A percentile compares a stretch with the other conserved stretches of the same genome.
Evolutionary conservation across 108 stramenopile species (phyloP).

Genomic region (Skeletonema tropicum): DNA sequence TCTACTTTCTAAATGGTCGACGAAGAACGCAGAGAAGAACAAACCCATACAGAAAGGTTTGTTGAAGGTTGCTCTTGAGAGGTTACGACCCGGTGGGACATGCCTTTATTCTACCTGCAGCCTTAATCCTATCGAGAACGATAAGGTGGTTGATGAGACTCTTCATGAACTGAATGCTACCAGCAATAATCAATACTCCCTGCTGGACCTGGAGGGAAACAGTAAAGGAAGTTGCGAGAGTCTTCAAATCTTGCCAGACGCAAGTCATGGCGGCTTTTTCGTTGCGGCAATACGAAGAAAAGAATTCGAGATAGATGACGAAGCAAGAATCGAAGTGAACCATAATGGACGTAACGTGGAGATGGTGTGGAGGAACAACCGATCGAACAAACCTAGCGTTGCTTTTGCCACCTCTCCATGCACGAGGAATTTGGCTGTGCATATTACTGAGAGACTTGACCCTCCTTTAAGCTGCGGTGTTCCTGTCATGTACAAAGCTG

Average conservation of each 20-base stretch:
- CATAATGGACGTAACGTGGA: not conserved
- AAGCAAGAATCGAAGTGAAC: not conserved
- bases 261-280: constrained; percentile 28
- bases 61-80: constrained; percentile 23
- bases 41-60: constrained; percentile 20
- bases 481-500: constrained; percentile 15
- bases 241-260: constrained; percentile 21
- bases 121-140: constrained; percentile 43
- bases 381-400: not conserved
- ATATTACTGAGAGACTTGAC: constrained; percentile 8
- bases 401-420: constrained; percentile 12
- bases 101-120: constrained; percentile 38
- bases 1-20: constrained; percentile 14
- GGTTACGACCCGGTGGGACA: constrained; percentile 20
- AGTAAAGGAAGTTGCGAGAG: not conserved
- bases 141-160: constrained; percentile 22
- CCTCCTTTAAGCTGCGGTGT: constrained; percentile 11
- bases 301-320: not conserved
- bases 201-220: not conserved
- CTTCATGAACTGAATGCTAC: constrained; percentile 19
- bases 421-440: constrained; percentile 1
- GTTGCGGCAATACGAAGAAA: constrained; percentile 15
- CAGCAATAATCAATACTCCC: constrained; percentile 2
- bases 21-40: constrained; percentile 17
- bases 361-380: not conserved